Base-by-base conservation (phyloP, 164 flowering plant genomes). In the Magnolia kwangsiensis region DNA sequence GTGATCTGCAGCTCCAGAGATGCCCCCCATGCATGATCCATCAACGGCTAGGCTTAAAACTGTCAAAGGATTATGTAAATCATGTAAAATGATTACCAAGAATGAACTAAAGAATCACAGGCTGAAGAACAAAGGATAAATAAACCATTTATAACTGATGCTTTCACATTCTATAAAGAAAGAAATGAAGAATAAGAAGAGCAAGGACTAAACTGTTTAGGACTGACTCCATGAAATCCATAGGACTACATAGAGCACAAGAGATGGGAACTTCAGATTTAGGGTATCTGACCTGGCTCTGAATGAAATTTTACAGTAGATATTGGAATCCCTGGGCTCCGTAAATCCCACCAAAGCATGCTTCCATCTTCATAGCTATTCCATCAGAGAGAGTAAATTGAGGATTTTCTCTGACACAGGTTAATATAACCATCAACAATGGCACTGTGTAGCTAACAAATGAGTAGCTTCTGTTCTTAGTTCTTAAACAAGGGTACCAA, bases 341-440 rank as follows among this genome's bases (percentile, higher is more conserved):
- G 86, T 50, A 90, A 67, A 85, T 95, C 98, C 99, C 99, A 95
- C 92, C 89, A 91, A 67, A 80, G 85, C 88, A 96, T 88, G 71
- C 87, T 87, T 79, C 98, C 99, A 82, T 94, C 99, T 87, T 96
- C 98, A 80, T 90, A 92, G 72, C 98, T 94, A 81, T n/a, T 67
- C 74, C 59, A 59, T 51, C 14, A 14, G 61, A 65, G n/a, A 1
- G 19, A 65, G 45, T 27, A 72, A 51, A 29, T 68, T 16, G 71
- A 27, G 9, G 16, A 31, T 68, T 67, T 68, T 45, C 24, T 14
- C 24, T 10, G 1, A 21, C 5, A 21, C 5, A 65, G 29, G 24
- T 23, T 13, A 20, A 21, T 20, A 11, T 21, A 29, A 29, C 29
- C 13, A 29, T 23, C 29, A 65, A 21, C 68, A 24, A 20, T 11